Conservation (phyloP, 768 basidiomycete species). For the Boletellus ananas region DNA sequence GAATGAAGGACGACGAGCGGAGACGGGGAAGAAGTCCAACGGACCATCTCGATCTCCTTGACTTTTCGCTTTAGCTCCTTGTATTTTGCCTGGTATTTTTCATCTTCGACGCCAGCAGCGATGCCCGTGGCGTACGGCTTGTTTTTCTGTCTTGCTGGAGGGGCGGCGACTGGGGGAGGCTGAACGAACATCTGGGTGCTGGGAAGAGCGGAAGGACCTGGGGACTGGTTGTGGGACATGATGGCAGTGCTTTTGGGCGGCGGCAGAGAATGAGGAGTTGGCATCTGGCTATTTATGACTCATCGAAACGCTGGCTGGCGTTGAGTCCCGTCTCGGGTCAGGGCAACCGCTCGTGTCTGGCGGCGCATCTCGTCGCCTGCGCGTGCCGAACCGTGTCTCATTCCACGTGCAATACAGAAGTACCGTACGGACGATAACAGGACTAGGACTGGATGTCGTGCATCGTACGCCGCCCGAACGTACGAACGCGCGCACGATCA, state of each 20-base stretch:
- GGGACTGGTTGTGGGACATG: conserved; percentile 68
- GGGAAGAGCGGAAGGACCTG: conserved; percentile 45
- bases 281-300: conserved; percentile 27
- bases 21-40: conserved; percentile 26
- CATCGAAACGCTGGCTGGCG: conserved; percentile 23
- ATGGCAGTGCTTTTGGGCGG: conserved; percentile 37
- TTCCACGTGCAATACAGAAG: too few relatives aligned
- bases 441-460: too few relatives aligned
- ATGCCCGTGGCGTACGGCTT: conserved; percentile 55
- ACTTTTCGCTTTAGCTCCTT: conserved; percentile 86
- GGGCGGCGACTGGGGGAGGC: conserved; percentile 26
- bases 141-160: conserved; percentile 43
- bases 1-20: conserved; percentile 3
- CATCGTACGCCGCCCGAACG: too few relatives aligned
- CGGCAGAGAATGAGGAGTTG: conserved; percentile 33
- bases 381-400: background rate
- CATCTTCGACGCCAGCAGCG: conserved; percentile 77
- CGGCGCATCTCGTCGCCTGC: conserved; percentile 10
- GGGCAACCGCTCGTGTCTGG: conserved; percentile 7
- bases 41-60: conserved; percentile 76
- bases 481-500: background rate
- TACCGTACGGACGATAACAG: too few relatives aligned
- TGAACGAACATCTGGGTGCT: conserved; percentile 35
- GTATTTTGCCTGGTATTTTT: conserved; percentile 85
- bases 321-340: conserved; percentile 24